Conservation (phyloP, 495 filamentous ascomycete species). For the Neurospora sp. region DNA sequence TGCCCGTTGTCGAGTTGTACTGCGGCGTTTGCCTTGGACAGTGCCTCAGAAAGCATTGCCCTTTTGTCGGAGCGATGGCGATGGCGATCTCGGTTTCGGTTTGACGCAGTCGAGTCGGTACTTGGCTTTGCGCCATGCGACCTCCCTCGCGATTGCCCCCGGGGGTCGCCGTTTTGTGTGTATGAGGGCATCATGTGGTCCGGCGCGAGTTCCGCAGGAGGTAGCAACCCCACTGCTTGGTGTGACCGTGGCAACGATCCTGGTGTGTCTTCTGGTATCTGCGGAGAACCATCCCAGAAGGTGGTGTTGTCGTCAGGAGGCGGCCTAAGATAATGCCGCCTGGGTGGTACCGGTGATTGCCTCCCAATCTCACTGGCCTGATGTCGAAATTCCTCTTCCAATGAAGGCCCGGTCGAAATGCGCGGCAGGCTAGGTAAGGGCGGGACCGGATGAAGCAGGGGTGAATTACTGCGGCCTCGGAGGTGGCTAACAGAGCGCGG, state of each 20-base stretch:
- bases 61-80: constrained; percentile 37
- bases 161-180: constrained; percentile 24
- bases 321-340: neutral
- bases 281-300: constrained; percentile 18
- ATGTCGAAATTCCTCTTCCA: constrained; percentile 22
- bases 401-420: constrained; percentile 30
- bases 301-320: neutral
- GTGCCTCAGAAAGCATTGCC: constrained; percentile 82
- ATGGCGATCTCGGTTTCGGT: constrained; percentile 8
- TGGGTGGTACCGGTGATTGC: constrained; percentile 3
- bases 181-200: constrained; percentile 18
- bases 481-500: constrained; percentile 7
- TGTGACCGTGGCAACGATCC: constrained; percentile 10
- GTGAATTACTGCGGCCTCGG: constrained; percentile 11
- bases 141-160: constrained; percentile 39
- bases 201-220: constrained; percentile 4
- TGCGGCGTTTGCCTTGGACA: constrained; percentile 91
- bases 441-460: constrained; percentile 14
- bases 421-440: constrained; percentile 24
- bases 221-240: constrained; percentile 5
- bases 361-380: constrained; percentile 14
- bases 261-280: constrained; percentile 7
- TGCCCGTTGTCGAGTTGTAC: constrained; percentile 91
- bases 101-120: constrained; percentile 24
- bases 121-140: constrained; percentile 35